Evolutionary conservation across 345 rosid species (phyloP).

Genomic region (Crucihimalaya himalaica): DNA sequence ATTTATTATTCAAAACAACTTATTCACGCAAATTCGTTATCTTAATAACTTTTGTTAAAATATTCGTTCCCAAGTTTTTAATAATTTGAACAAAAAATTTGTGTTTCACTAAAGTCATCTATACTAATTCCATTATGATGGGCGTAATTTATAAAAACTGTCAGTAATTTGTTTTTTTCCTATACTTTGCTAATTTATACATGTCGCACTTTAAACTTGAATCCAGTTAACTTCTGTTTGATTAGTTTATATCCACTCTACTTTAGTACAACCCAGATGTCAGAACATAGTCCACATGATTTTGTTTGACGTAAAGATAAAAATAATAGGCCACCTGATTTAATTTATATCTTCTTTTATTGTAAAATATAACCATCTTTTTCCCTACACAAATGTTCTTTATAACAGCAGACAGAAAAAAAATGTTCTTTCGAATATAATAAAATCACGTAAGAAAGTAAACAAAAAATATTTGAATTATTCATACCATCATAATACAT

Average conservation of each 20-base stretch:
- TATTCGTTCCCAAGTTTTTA: not conserved
- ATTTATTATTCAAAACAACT: not conserved
- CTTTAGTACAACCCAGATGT: conserved; percentile 32
- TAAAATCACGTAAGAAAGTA: conserved; percentile 24
- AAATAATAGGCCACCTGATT: conserved; percentile 27
- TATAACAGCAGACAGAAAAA: conserved; percentile 28
- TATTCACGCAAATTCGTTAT: not conserved
- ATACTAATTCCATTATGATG: conserved; percentile 1
- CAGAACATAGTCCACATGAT: conserved; percentile 40
- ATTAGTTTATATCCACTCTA: conserved; percentile 27
- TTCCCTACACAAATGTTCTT: conserved; percentile 20
- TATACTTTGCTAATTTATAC: not conserved
- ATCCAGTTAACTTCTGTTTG: conserved; percentile 21
- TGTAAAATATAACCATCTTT: conserved; percentile 30
- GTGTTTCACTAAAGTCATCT: conserved; percentile 5
- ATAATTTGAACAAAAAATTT: not conserved
- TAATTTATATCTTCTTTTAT: conserved; percentile 22
- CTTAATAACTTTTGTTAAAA: not conserved
- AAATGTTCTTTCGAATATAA: conserved; percentile 21
- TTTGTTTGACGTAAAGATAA: conserved; percentile 27
- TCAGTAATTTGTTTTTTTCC: not conserved
- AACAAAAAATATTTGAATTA: conserved; percentile 4
- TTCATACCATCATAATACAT: conserved; percentile 23
- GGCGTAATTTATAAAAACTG: not conserved
- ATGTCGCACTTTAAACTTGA: not conserved